A percentile compares a stretch with the other conserved stretches of the same genome.
These are phyloP conservation scores for Juglanconis oblonga DNA, from an alignment of 2,329 filamentous ascomycete genomes.

Conservation along the genomic window DNA sequence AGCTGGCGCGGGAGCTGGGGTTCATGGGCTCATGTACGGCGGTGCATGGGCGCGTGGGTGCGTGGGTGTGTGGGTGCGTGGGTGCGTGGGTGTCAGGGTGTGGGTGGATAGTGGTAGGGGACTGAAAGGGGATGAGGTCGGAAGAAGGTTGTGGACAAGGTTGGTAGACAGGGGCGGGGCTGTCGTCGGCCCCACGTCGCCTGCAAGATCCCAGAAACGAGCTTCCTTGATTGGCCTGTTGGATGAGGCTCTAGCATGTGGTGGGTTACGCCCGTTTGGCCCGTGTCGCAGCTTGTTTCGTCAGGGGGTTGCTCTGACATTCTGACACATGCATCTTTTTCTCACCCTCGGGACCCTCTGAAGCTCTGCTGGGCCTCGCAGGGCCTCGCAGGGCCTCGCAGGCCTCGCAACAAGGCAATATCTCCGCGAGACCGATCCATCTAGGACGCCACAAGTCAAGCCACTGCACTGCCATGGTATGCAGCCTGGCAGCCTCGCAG, in stretches of 20 bases:
- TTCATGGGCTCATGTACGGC: not conserved
- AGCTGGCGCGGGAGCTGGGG: no score
- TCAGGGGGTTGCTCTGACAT: slow-evolving; percentile 25
- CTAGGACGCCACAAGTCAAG: not conserved
- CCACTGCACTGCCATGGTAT: not conserved
- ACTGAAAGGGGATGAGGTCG: not conserved
- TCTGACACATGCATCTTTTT: slow-evolving; percentile 25
- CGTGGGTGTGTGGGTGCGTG: not conserved
- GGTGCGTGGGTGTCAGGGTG: not conserved
- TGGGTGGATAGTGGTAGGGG: not conserved
- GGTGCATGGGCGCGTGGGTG: not conserved
- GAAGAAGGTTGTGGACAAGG: not conserved
- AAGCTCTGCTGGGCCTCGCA: not conserved
- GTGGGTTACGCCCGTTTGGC: slow-evolving; percentile 13
- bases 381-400: no score
- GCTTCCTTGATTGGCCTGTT: not conserved
- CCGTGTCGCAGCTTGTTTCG: slow-evolving; percentile 36
- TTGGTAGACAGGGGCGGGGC: not conserved
- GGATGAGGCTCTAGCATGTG: slow-evolving; percentile 11
- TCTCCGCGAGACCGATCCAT: not conserved
- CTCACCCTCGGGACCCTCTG: not conserved
- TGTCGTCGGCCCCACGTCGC: not conserved
- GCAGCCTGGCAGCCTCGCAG: no score
- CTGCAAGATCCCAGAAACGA: not conserved
- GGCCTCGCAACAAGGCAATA: no score